Conservation (phyloP, 345 rosid species). For the Chamaenerion angustifolium region DNA sequence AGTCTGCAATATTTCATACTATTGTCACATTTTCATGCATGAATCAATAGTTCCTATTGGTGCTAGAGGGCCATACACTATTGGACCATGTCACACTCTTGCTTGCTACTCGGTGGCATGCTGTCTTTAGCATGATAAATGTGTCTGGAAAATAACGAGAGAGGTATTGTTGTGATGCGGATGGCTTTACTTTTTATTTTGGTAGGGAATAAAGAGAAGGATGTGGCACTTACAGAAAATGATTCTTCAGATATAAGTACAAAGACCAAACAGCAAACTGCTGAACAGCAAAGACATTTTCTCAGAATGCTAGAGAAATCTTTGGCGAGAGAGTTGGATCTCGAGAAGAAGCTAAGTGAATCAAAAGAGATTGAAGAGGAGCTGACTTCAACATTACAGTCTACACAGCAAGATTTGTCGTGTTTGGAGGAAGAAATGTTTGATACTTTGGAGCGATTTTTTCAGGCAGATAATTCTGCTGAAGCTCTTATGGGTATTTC, state of each 20-base stretch:
- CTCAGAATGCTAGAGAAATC: constrained; percentile 92
- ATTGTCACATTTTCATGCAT: too few relatives aligned
- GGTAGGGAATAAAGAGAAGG: constrained; percentile 33
- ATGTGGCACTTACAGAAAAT: constrained; percentile 18
- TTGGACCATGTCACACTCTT: too few relatives aligned
- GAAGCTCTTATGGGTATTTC: constrained; percentile 56
- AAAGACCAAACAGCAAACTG: constrained; percentile 64
- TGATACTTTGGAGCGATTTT: constrained; percentile 40
- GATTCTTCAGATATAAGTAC: constrained; percentile 22
- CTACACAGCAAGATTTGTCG: constrained; percentile 39
- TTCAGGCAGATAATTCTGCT: constrained; percentile 60
- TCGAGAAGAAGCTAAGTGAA: constrained; percentile 67
- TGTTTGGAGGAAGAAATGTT: constrained; percentile 53
- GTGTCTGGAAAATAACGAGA: too few relatives aligned
- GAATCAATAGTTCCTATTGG: too few relatives aligned
- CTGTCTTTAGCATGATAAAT: too few relatives aligned
- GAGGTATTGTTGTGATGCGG: too few relatives aligned
- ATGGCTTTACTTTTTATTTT: constrained; percentile 1
- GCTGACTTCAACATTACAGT: constrained; percentile 34
- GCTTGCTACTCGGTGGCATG: too few relatives aligned
- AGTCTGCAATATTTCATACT: too few relatives aligned
- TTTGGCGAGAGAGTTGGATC: constrained; percentile 85
- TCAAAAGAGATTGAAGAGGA: constrained; percentile 46
- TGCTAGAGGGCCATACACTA: too few relatives aligned
- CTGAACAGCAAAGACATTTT: constrained; percentile 59